Evolutionary conservation across 1,139 yeast genomes (phyloP), one percentile per base, ranked within the genome.

Genomic region (Debaryomyces subglobosus): DNA sequence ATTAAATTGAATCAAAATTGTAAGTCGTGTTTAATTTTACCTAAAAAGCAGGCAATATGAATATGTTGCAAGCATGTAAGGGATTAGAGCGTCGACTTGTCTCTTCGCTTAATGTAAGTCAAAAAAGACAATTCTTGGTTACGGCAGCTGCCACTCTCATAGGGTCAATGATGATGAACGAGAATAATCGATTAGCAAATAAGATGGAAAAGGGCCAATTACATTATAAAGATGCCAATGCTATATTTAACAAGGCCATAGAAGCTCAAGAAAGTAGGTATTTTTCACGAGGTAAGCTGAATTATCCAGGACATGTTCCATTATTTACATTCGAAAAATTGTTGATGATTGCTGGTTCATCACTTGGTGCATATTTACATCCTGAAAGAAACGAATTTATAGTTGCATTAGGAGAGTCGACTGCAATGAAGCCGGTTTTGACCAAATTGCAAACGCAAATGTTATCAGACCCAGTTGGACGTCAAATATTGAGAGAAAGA

Each of bases 391-490:
- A 85, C 49, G 90, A 86, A 59, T 78, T 84, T 57, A 88, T 94
- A 51, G 97, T 95, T n/a, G 96, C 94, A 21, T 79, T 94, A 52
- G 99, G 99, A 1, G 99, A 94, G 64, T 84, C 94, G 15, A 87
- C 97, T 0, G 97, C 97, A 3, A 74, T 88, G 42, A 83, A 86
- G 10, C 79, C 77, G 36, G 83, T 91, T 30, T 75, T 95, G 51
- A 76, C 74, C 27, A 68, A 77, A 13, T 68, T 94, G 50, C 83
- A 90, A 59, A 74, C 73, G 35, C 81, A 82, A 52, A 92, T 94
- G 98, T 77, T 94, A 21, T 63, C 77, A 35, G 92, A 89, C 59
- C 78, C 82, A 1, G 74, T 79, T 0, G 99, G 99, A 0, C 78
- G 99, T 50, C 78, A 81, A 48, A 85, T 94, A 20, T 72, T 94